Conservation (phyloP, 495 filamentous ascomycete species). For the Hypoxylon cercidicola region DNA sequence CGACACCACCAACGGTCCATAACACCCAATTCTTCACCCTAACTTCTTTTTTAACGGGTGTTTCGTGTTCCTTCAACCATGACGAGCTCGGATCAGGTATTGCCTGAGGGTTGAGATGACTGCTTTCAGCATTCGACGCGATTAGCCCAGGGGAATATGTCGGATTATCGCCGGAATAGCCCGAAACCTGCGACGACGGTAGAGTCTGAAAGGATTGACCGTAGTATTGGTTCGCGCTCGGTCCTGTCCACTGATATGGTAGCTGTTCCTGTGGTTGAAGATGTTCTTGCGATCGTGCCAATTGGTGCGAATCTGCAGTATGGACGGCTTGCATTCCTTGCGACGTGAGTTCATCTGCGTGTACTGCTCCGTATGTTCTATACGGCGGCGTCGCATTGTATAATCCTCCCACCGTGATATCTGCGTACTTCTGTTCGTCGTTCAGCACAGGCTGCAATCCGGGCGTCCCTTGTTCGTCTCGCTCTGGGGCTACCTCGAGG, state of each 20-base stretch:
- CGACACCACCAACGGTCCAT: slow-evolving; percentile 8
- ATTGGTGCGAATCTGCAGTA: slow-evolving; percentile 1
- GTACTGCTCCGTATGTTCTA: slow-evolving; percentile 15
- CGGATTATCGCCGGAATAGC: slow-evolving; percentile 17
- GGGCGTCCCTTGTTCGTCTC: slow-evolving; percentile 27
- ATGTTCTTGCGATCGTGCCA: slow-evolving; percentile 9
- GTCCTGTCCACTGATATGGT: slow-evolving; percentile 8
- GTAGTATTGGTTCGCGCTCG: slow-evolving; percentile 12
- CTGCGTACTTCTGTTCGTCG: slow-evolving; percentile 27
- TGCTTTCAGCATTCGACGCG: slow-evolving; percentile 14
- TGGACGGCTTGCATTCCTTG: slow-evolving; percentile 26
- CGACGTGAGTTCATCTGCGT: slow-evolving; percentile 19
- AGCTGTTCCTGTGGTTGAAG: slow-evolving; percentile 4
- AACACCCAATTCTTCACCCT: slow-evolving; percentile 25
- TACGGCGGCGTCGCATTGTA: slow-evolving; percentile 4
- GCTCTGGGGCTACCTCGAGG: slow-evolving; percentile 14
- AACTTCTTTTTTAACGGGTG: slow-evolving; percentile 1
- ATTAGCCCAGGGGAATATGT: slow-evolving; percentile 1
- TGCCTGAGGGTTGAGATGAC: slow-evolving; percentile 10
- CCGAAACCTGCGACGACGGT: slow-evolving; percentile 21
- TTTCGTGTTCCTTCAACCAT: slow-evolving; percentile 10
- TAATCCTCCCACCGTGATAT: slow-evolving; percentile 2
- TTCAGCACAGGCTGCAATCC: slow-evolving; percentile 24
- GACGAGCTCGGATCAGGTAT: slow-evolving; percentile 7
- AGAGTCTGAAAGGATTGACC: slow-evolving; percentile 25